Base-by-base conservation (phyloP, 164 flowering plant genomes). In the Stephania yunnanensis region DNA sequence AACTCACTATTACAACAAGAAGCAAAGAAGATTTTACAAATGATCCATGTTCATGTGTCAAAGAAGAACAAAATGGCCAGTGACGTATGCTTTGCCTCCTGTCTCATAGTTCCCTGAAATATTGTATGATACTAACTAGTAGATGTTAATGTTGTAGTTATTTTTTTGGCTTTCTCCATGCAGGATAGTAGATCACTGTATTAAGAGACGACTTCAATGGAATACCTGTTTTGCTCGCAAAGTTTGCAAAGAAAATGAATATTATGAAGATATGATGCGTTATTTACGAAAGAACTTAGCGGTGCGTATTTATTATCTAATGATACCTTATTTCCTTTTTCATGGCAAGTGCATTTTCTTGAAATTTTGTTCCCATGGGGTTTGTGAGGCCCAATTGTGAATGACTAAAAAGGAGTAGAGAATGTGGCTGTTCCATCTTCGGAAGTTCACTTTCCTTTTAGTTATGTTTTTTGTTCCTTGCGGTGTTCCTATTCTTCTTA, bases 241-340 rank as follows among this genome's bases (percentile, higher is more conserved):
- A 89, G 89, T 94, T 11, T 86, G 91, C 83, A 95, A 89, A 83
- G 99, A 95, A 85, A 78, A 87, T 73, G 99, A 95, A 84, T 95
- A 92, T 82, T 93, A 95, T 83, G 99, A 95, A 83, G 98, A 92
- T 58, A 87, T 95, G 98, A 92, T 95, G 97, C 95, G 94, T 70
- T 95, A 95, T 80, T 80, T 95, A 86, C 90, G 97, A 79, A 93
- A 79, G 85, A 93, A 89, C 83, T 83, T 95, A 71, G 99, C 97
- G 83, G 99, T 94, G 79, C 53, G 97, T 83, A 50, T 48, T 73
- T 61, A 75, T 36, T 36, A 46, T 22, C 74, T 29, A 46, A 36
- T 1, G 42, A 36, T 58, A 20, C 6, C 8, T 58, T 3, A 44
- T 72, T 76, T 46, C 7, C 64, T 13, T 55, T 71, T 64, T 64